Conservation (phyloP, 805 yeast genomes). For the Candida qinlingensis region DNA sequence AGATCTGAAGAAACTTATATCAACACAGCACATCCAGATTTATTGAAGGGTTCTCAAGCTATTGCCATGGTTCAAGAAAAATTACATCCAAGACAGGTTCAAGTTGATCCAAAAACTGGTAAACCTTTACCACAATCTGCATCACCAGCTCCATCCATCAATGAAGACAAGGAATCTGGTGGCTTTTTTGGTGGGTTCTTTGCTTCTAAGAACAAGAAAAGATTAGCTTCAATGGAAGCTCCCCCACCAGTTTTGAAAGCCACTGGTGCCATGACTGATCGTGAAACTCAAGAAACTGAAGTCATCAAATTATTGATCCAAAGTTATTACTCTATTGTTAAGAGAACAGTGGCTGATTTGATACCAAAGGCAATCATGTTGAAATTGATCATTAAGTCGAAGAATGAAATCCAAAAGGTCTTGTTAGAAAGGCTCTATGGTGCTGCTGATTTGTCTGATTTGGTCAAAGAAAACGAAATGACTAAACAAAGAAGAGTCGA, state of each 20-base stretch:
- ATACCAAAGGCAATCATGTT: constrained; percentile 95
- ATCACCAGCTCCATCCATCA: constrained; percentile 26
- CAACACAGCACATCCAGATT: constrained; percentile 96
- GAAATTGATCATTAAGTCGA: constrained; percentile 78
- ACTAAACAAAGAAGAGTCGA: constrained; percentile 94
- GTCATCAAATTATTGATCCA: constrained; percentile 88
- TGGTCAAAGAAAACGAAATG: constrained; percentile 86
- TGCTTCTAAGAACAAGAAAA: constrained; percentile 86
- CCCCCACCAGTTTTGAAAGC: constrained; percentile 96
- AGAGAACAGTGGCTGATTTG: constrained; percentile 87
- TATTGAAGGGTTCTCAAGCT: constrained; percentile 91
- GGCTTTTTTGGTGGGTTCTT: constrained; percentile 97
- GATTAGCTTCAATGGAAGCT: constrained; percentile 92
- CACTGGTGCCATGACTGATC: constrained; percentile 83
- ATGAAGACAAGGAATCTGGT: constrained; percentile 41
- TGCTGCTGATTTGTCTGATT: constrained; percentile 62
- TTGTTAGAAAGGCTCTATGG: constrained; percentile 82
- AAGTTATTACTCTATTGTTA: constrained; percentile 88
- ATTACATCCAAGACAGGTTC: constrained; percentile 64
- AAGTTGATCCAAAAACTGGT: constrained; percentile 86
- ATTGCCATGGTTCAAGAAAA: constrained; percentile 88
- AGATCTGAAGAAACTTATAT: constrained; percentile 87
- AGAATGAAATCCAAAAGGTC: constrained; percentile 85
- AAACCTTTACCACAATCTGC: constrained; percentile 50
- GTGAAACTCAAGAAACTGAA: constrained; percentile 95